Conservation (phyloP, 371 early-diverging fungal species). For the Lichtheimia corymbifera region DNA sequence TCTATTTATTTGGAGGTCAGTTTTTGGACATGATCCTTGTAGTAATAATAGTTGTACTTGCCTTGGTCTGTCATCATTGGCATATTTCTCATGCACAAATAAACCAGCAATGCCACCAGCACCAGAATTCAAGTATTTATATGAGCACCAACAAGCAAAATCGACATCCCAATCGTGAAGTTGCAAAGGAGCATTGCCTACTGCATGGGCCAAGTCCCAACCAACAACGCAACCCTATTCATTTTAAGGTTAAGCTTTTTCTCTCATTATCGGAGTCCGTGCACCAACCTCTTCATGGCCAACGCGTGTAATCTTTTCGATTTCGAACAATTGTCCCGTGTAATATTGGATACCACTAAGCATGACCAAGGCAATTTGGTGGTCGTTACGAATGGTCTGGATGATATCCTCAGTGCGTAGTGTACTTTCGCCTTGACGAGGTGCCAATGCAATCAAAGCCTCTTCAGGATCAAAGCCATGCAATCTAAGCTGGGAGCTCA, state of each 20-base stretch:
- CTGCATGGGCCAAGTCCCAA: slow-evolving; percentile 96
- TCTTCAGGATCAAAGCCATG: slow-evolving; percentile 75
- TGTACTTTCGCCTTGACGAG: slow-evolving; percentile 72
- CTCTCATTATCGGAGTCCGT: neutral
- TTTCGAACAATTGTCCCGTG: slow-evolving; percentile 93
- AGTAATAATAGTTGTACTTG: slow-evolving; percentile 8
- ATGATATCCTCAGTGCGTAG: slow-evolving; percentile 85
- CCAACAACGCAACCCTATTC: slow-evolving; percentile 87
- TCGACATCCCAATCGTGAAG: slow-evolving; percentile 97
- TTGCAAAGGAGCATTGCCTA: slow-evolving; percentile 86
- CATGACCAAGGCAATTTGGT: slow-evolving; percentile 82
- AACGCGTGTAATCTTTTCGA: slow-evolving; percentile 81
- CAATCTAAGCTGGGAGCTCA: slow-evolving; percentile 83
- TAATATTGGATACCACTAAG: slow-evolving; percentile 95
- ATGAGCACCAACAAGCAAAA: slow-evolving; percentile 98
- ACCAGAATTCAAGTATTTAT: slow-evolving; percentile 96
- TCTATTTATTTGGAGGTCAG: slow-evolving; percentile 35
- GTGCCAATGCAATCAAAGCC: slow-evolving; percentile 74
- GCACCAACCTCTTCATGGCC: slow-evolving; percentile 73
- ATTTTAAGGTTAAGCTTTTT: neutral
- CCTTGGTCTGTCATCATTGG: slow-evolving; percentile 55
- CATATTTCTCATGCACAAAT: slow-evolving; percentile 83
- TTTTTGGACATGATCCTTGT: neutral
- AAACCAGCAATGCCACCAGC: slow-evolving; percentile 93
- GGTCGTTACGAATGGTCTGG: slow-evolving; percentile 70